phyloP scores from a whole-genome alignment of 768 basidiomycete genomes.

The Suillus spraguei region DNA sequence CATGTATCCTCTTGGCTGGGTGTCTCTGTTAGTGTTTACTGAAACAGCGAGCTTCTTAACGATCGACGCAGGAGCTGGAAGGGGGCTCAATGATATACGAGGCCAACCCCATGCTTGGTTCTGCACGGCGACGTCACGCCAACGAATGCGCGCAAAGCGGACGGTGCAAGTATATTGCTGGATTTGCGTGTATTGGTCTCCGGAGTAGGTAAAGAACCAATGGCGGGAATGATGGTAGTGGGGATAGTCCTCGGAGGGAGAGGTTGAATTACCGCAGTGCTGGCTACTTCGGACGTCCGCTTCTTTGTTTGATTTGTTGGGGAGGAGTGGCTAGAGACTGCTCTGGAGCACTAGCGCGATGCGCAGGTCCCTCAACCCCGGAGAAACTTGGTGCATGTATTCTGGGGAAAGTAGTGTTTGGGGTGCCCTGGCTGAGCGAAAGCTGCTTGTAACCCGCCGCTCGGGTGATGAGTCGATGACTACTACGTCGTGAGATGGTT shows the following conservation, averaged over 20 bases:
- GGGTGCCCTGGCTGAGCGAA: background rate
- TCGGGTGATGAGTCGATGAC: background rate
- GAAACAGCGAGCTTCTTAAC: background rate
- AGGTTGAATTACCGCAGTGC: background rate
- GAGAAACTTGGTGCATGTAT: background rate
- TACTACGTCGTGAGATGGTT: background rate
- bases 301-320: slow-evolving; percentile 11
- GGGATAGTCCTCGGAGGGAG: background rate
- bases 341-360: background rate
- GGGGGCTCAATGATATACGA: background rate
- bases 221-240: background rate
- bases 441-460: background rate
- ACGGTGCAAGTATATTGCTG: background rate
- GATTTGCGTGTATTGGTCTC: slow-evolving; percentile 13
- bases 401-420: background rate
- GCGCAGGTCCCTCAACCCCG: background rate
- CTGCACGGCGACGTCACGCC: background rate
- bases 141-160: background rate
- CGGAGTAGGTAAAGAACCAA: slow-evolving; percentile 21
- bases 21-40: background rate
- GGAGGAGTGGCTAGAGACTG: slow-evolving; percentile 18
- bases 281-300: background rate
- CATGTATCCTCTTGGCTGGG: too few species aligned
- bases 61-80: background rate
- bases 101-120: background rate